These are phyloP conservation scores for Marasmius fiardii DNA, from an alignment of 1,284 basidiomycete species.

Conservation along the genomic window DNA sequence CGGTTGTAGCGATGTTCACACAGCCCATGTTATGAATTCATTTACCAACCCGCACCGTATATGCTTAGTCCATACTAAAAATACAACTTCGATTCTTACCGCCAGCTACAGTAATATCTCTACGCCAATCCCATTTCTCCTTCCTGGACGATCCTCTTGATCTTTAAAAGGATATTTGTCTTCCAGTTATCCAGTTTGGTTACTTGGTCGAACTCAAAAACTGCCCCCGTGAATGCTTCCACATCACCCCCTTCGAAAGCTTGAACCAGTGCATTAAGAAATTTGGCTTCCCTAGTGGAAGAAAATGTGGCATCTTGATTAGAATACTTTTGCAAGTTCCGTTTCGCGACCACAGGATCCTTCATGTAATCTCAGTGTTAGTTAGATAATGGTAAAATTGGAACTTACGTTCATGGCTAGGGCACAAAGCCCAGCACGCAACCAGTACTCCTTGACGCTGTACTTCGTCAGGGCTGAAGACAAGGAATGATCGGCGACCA, in stretches of 20 bases:
- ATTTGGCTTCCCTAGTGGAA: conserved; percentile 88
- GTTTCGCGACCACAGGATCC: conserved; percentile 84
- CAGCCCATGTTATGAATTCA: no score
- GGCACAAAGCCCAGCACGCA: conserved; percentile 85
- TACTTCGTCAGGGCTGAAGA: conserved; percentile 91
- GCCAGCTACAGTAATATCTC: no score
- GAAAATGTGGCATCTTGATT: conserved; percentile 79
- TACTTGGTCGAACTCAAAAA: conserved; percentile 85
- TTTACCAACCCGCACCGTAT: no score
- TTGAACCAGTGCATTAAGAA: conserved; percentile 73
- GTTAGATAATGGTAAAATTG: background rate
- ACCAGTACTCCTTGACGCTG: conserved; percentile 98
- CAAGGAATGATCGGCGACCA: conserved; percentile 87
- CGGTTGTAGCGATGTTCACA: background rate
- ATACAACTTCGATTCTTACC: conserved; percentile 7
- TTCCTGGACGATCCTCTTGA: conserved; percentile 76
- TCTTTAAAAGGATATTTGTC: conserved; percentile 82
- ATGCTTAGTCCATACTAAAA: background rate
- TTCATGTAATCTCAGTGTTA: conserved; percentile 28
- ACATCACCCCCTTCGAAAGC: conserved; percentile 79
- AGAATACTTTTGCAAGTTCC: conserved; percentile 74
- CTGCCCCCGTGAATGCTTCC: conserved; percentile 76
- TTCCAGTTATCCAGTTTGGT: conserved; percentile 95
- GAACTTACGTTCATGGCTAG: conserved; percentile 80
- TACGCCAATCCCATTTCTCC: conserved; percentile 46